Evolutionary conservation across 2,329 filamentous ascomycete species (phyloP).

Genomic region (Talaromyces atroroseus): DNA sequence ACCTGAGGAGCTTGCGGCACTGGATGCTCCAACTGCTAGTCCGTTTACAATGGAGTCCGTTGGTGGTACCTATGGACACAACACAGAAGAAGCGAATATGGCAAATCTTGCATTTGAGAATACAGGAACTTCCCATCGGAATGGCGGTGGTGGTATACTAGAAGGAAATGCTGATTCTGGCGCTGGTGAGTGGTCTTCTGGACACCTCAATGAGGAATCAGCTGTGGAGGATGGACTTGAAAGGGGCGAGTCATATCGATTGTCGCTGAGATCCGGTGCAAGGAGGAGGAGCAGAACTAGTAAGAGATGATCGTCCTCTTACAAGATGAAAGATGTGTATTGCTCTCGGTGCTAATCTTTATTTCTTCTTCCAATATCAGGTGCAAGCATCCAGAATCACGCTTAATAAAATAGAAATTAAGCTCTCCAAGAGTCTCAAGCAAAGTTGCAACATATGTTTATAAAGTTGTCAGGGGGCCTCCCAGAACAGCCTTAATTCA

Average conservation of each 20-base stretch:
- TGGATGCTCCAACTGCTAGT: slow-evolving; percentile 71
- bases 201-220: slow-evolving; percentile 20
- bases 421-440: too few relatives aligned
- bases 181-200: slow-evolving; percentile 16
- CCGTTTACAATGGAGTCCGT: slow-evolving; percentile 72
- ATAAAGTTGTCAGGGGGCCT: background rate
- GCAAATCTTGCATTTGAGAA: slow-evolving; percentile 7
- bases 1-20: slow-evolving; percentile 52
- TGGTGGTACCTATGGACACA: slow-evolving; percentile 54
- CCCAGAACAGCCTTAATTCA: too few relatives aligned
- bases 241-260: slow-evolving; percentile 37
- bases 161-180: slow-evolving; percentile 13
- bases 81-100: slow-evolving; percentile 22
- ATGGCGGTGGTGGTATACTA: slow-evolving; percentile 4
- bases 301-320: background rate
- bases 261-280: slow-evolving; percentile 6
- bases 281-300: slow-evolving; percentile 13
- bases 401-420: background rate
- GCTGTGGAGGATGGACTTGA: slow-evolving; percentile 36
- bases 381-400: background rate
- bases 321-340: too few relatives aligned
- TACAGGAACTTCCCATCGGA: slow-evolving; percentile 4
- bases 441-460: background rate
- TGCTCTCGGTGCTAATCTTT: background rate
- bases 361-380: background rate